A percentile compares a stretch with the other conserved stretches of the same genome.
phyloP scores from a whole-genome alignment of 1,284 basidiomycete species.

The Trametes versicolor region DNA sequence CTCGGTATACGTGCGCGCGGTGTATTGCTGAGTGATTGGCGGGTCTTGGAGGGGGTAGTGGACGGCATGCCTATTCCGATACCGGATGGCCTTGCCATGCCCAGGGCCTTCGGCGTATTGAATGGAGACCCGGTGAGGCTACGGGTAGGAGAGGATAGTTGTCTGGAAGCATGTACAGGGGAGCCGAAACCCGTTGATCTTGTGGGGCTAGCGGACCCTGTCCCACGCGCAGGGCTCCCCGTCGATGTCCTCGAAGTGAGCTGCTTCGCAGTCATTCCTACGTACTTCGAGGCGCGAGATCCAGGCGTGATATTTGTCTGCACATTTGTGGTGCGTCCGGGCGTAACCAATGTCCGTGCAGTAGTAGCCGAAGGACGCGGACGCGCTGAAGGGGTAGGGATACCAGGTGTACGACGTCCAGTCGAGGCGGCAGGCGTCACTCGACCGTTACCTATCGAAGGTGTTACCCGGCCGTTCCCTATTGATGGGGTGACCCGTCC shows the following conservation, averaged over 20 bases:
- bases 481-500: slow-evolving; percentile 31
- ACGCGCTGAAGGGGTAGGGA: slow-evolving; percentile 38
- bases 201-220: slow-evolving; percentile 49
- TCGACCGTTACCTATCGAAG: slow-evolving; percentile 51
- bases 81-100: slow-evolving; percentile 48
- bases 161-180: slow-evolving; percentile 37
- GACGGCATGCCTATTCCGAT: slow-evolving; percentile 53
- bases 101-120: slow-evolving; percentile 67
- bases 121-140: slow-evolving; percentile 56
- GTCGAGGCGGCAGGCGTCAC: slow-evolving; percentile 48
- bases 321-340: slow-evolving; percentile 33
- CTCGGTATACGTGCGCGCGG: slow-evolving; percentile 76
- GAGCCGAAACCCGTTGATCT: slow-evolving; percentile 46
- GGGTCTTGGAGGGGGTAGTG: slow-evolving; percentile 54
- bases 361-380: slow-evolving; percentile 31
- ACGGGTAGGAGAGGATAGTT: slow-evolving; percentile 49
- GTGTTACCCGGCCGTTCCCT: slow-evolving; percentile 64
- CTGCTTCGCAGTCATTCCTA: slow-evolving; percentile 85
- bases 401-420: slow-evolving; percentile 43
- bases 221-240: slow-evolving; percentile 41
- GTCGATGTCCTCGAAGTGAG: slow-evolving; percentile 59
- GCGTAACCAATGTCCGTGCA: slow-evolving; percentile 35
- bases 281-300: slow-evolving; percentile 85
- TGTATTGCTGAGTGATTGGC: slow-evolving; percentile 58
- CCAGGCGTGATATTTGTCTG: slow-evolving; percentile 71